A percentile compares a stretch with the other conserved stretches of the same genome.
Evolutionary conservation across 495 filamentous ascomycete genomes (phyloP).

Genomic region (Tuber microsphaerosporum): DNA sequence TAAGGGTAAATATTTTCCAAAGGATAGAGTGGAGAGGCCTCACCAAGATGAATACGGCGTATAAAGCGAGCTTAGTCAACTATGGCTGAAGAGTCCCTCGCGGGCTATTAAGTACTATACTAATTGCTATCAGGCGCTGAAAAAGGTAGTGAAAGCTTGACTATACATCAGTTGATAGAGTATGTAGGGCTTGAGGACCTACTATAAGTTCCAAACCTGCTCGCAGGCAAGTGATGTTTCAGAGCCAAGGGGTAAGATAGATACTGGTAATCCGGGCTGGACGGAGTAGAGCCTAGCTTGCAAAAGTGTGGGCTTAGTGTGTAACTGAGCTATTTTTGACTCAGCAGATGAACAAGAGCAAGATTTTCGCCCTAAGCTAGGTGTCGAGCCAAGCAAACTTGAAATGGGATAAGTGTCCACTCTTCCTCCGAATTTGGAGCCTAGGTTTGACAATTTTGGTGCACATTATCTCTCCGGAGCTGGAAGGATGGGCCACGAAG

Average conservation of each 20-base stretch:
- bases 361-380: no score
- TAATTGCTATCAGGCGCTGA: neutral
- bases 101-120: neutral
- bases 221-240: neutral
- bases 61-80: neutral
- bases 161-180: neutral
- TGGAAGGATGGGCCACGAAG: no score
- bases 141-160: neutral
- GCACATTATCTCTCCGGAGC: no score
- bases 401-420: no score
- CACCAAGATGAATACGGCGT: neutral
- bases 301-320: slow-evolving; percentile 9
- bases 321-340: slow-evolving; percentile 34
- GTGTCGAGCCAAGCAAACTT: no score
- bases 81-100: neutral
- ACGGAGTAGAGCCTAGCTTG: neutral
- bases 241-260: neutral
- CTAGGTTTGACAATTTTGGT: no score
- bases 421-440: no score
- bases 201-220: neutral
- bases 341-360: slow-evolving; percentile 21
- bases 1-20: neutral
- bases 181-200: neutral
- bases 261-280: neutral
- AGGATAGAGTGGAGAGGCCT: neutral